Percentiles rank a stretch among this genome's conserved stretches.
Conservation (phyloP, 495 filamentous ascomycete species). For the Aspergillus cristatus region DNA sequence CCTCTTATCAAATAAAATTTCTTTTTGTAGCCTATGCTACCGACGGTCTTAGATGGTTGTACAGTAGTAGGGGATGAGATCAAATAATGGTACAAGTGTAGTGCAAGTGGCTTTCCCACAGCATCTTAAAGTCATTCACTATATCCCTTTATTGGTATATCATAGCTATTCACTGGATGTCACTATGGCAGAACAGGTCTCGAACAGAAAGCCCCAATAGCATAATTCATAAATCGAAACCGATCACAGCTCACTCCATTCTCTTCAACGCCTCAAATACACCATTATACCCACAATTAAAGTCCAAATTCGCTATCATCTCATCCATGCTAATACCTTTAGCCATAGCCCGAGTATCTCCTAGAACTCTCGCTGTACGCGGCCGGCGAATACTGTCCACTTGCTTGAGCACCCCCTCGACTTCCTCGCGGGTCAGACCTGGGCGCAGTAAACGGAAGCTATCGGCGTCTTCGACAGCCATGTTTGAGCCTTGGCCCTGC, state of each 20-base stretch:
- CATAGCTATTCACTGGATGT: too few species aligned
- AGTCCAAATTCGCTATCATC: neutral
- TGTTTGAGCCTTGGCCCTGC: conserved; percentile 31
- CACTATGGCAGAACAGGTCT: too few species aligned
- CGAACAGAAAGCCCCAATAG: too few species aligned
- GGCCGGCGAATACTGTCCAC: neutral
- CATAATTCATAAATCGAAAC: too few species aligned
- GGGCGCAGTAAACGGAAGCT: conserved; percentile 5
- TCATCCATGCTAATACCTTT: neutral
- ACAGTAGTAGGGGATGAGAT: too few species aligned
- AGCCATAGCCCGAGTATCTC: neutral
- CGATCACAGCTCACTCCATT: neutral
- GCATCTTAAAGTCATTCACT: too few species aligned
- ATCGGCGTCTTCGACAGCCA: conserved; percentile 33
- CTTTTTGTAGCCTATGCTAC: too few species aligned
- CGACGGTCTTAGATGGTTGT: too few species aligned
- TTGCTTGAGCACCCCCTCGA: neutral
- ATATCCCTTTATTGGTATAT: too few species aligned
- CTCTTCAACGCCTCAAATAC: neutral
- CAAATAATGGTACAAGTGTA: too few species aligned
- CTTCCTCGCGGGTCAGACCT: neutral
- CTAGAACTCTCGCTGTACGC: neutral
- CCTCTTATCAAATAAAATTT: too few species aligned
- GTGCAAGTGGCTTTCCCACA: too few species aligned
- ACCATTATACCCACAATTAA: neutral